phyloP scores from a whole-genome alignment of 352 stramenopile genomes.

The Phytophthora brassicae region DNA sequence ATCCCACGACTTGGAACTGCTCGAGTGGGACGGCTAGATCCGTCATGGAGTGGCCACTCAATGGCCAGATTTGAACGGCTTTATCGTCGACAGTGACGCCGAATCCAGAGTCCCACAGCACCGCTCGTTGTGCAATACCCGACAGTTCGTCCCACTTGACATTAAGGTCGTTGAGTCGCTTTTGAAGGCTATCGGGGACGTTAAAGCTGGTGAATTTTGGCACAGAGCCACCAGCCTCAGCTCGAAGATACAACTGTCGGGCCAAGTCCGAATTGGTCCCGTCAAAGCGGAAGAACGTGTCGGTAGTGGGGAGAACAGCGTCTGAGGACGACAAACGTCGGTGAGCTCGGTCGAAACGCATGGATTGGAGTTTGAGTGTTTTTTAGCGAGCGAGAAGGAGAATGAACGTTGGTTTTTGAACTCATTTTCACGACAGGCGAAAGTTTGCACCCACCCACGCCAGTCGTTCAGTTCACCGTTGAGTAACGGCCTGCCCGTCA shows the following conservation, averaged over 20 bases:
- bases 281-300: slow-evolving; percentile 33
- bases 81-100: slow-evolving; percentile 11
- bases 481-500: background rate
- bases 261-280: slow-evolving; percentile 38
- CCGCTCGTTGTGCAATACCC: slow-evolving; percentile 26
- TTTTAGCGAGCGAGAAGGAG: slow-evolving; percentile 5
- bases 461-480: too few species aligned
- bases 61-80: slow-evolving; percentile 29
- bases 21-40: slow-evolving; percentile 24
- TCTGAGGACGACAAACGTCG: background rate
- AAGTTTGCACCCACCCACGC: background rate
- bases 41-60: slow-evolving; percentile 19
- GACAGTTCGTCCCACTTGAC: slow-evolving; percentile 19
- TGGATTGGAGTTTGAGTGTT: background rate
- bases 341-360: slow-evolving; percentile 1
- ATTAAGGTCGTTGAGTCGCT: slow-evolving; percentile 6
- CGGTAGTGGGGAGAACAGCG: slow-evolving; percentile 18
- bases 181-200: slow-evolving; percentile 6
- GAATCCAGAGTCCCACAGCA: slow-evolving; percentile 37
- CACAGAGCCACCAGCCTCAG: slow-evolving; percentile 6
- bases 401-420: background rate
- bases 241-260: slow-evolving; percentile 27
- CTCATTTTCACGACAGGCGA: slow-evolving; percentile 12
- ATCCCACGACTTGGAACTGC: slow-evolving; percentile 19
- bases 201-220: slow-evolving; percentile 3